Conservation (phyloP, 768 basidiomycete genomes). For the Lactarius quietus region DNA sequence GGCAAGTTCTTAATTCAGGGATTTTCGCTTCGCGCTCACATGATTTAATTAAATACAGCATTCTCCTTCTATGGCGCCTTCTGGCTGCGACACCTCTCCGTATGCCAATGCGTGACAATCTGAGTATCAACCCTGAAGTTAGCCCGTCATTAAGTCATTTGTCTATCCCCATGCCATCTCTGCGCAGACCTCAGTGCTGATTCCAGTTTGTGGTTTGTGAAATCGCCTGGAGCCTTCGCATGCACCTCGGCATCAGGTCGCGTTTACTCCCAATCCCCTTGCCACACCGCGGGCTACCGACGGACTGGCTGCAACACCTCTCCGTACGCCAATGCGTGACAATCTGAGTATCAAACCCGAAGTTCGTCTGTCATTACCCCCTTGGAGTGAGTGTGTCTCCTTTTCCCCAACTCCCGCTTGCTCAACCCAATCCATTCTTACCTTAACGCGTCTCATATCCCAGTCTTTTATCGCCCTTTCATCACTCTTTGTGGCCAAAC, state of each 20-base stretch:
- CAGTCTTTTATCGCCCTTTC: slow-evolving; percentile 18
- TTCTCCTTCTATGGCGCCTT: slow-evolving; percentile 85
- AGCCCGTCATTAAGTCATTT: slow-evolving; percentile 41
- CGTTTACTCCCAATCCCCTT: slow-evolving; percentile 95
- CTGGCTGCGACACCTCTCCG: slow-evolving; percentile 90
- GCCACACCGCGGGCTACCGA: slow-evolving; percentile 63
- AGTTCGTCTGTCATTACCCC: slow-evolving; percentile 46
- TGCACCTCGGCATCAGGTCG: slow-evolving; percentile 88
- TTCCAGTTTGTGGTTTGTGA: too few species aligned
- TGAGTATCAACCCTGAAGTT: slow-evolving; percentile 79
- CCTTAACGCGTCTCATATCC: slow-evolving; percentile 9
- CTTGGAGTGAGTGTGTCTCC: slow-evolving; percentile 4
- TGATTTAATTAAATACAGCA: slow-evolving; percentile 47
- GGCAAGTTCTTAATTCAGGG: slow-evolving; percentile 43
- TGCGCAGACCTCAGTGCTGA: too few species aligned
- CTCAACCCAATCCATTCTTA: not conserved
- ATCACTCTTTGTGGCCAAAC: slow-evolving; percentile 15
- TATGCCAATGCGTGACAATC: slow-evolving; percentile 90
- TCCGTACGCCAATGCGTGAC: slow-evolving; percentile 94
- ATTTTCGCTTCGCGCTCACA: not conserved
- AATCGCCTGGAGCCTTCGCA: too few species aligned
- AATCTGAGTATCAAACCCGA: slow-evolving; percentile 82
- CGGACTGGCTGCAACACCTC: slow-evolving; percentile 61
- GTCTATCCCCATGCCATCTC: too few species aligned
- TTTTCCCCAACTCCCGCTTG: slow-evolving; percentile 1